Percentiles rank a stretch among this genome's conserved stretches.
Evolutionary conservation across 108 stramenopile genomes (phyloP).

Genomic region (Nitzschia putrida): DNA sequence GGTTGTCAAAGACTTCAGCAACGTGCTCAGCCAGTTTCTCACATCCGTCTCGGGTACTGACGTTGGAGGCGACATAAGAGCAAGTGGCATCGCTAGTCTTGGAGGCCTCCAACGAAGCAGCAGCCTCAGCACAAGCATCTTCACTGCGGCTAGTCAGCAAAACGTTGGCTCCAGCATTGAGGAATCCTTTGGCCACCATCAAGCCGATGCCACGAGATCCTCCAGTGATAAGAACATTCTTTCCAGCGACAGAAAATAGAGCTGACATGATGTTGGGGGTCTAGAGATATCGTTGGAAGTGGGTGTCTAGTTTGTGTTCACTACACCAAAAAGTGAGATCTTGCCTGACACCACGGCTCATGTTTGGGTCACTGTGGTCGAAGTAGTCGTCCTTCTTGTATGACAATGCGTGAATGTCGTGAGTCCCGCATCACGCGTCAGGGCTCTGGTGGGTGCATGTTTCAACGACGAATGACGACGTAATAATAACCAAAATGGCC

Average conservation of each 20-base stretch:
- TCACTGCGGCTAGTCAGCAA: slow-evolving; percentile 79
- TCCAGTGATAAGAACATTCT: slow-evolving; percentile 91
- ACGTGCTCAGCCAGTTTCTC: slow-evolving; percentile 68
- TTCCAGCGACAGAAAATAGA: slow-evolving; percentile 51
- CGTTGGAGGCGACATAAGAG: slow-evolving; percentile 73
- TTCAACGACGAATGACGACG: too few species aligned
- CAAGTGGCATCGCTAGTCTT: slow-evolving; percentile 8
- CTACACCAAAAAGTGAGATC: too few species aligned
- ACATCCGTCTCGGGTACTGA: slow-evolving; percentile 81
- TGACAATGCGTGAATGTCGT: too few species aligned
- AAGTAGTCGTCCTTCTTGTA: too few species aligned
- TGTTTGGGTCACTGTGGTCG: too few species aligned
- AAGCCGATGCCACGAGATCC: slow-evolving; percentile 88
- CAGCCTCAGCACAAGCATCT: slow-evolving; percentile 69
- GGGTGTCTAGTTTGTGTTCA: too few species aligned
- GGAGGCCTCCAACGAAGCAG: slow-evolving; percentile 35
- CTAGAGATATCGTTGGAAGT: background rate
- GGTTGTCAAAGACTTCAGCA: slow-evolving; percentile 53
- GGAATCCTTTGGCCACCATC: slow-evolving; percentile 88
- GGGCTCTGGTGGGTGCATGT: too few species aligned
- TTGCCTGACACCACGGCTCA: too few species aligned
- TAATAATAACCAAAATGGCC: too few species aligned
- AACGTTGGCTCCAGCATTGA: slow-evolving; percentile 79
- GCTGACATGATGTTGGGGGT: slow-evolving; percentile 6
- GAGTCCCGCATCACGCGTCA: too few species aligned